These are phyloP conservation scores for Andrographis paniculata DNA, from an alignment of 305 asterid genomes.

Conservation along the genomic window DNA sequence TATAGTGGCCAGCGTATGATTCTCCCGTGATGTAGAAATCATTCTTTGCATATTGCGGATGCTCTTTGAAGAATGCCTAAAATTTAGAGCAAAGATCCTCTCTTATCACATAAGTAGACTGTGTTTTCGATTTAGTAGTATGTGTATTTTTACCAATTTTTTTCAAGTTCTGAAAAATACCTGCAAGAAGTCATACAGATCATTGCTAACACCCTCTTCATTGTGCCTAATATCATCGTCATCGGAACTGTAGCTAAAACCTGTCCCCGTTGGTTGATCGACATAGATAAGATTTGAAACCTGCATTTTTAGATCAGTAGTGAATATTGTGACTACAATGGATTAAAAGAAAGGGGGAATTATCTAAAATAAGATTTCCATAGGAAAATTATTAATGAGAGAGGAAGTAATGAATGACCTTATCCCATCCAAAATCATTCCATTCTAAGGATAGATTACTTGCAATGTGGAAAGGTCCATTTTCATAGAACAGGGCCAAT, in stretches of 20 bases:
- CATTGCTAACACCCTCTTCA: conserved; percentile 61
- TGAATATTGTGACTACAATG: too few relatives aligned
- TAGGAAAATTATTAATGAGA: background rate
- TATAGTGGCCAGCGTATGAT: conserved; percentile 88
- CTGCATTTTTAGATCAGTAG: too few relatives aligned
- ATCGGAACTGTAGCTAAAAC: conserved; percentile 66
- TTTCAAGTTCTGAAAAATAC: too few relatives aligned
- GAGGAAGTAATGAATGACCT: conserved; percentile 18
- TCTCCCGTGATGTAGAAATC: conserved; percentile 86
- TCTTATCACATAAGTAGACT: too few relatives aligned
- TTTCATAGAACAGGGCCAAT: conserved; percentile 45
- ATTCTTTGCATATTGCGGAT: conserved; percentile 50
- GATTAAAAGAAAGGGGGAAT: too few relatives aligned
- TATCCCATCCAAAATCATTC: conserved; percentile 39
- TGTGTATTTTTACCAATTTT: background rate
- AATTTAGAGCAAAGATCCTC: conserved; percentile 3
- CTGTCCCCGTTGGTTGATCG: conserved; percentile 91
- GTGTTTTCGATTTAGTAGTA: background rate
- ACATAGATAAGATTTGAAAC: conserved; percentile 67
- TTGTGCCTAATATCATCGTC: conserved; percentile 45
- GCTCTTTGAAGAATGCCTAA: conserved; percentile 71
- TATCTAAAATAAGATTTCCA: background rate
- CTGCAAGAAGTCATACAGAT: conserved; percentile 80
- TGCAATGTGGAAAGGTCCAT: conserved; percentile 40
- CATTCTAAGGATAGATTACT: conserved; percentile 21